Evolutionary conservation across 2,329 filamentous ascomycete species (phyloP).

Genomic region (Harringtonia lauricola): DNA sequence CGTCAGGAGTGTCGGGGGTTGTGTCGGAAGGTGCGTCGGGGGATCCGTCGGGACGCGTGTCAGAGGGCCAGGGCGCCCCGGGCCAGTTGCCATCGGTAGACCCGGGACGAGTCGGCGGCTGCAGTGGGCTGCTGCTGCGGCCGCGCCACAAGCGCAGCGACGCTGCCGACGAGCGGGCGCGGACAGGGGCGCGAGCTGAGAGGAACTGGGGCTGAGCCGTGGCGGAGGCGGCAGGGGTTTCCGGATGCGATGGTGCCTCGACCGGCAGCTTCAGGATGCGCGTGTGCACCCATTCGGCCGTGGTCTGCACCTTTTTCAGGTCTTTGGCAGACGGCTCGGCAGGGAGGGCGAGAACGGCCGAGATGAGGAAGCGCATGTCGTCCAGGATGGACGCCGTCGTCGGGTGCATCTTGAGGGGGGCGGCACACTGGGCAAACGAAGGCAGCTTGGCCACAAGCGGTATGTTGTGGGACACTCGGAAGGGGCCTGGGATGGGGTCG

Average conservation of each 20-base stretch:
- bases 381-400: constrained; percentile 38
- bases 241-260: constrained; percentile 4
- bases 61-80: too few species aligned
- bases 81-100: neutral
- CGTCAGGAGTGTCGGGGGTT: too few species aligned
- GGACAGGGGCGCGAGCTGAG: neutral
- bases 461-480: constrained; percentile 33
- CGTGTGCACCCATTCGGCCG: constrained; percentile 27
- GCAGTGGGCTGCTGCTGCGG: neutral
- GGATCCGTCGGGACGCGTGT: too few species aligned
- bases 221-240: neutral
- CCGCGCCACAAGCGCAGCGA: neutral
- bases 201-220: neutral
- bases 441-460: constrained; percentile 32
- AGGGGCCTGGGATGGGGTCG: constrained; percentile 8
- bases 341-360: constrained; percentile 28
- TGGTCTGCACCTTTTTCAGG: constrained; percentile 25
- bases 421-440: constrained; percentile 29
- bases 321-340: constrained; percentile 21
- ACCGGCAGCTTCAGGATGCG: constrained; percentile 21
- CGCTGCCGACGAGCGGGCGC: neutral
- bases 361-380: constrained; percentile 36
- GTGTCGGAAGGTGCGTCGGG: too few species aligned
- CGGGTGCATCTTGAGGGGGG: constrained; percentile 31
- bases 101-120: neutral